phyloP scores from a whole-genome alignment of 768 basidiomycete species.

The Russula earlei region DNA sequence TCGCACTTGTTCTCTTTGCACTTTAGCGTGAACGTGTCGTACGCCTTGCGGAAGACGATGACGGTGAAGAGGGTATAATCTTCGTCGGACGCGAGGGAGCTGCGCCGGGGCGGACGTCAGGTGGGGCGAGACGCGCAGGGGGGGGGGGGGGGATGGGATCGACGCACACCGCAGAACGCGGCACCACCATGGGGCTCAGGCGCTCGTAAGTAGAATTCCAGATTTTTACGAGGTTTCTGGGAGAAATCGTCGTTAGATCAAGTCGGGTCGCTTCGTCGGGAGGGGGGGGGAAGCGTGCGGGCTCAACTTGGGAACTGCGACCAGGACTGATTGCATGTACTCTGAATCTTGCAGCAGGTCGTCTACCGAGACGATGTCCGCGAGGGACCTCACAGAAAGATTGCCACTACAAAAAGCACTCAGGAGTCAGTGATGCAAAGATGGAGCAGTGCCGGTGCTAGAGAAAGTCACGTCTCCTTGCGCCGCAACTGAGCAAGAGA shows the following conservation, averaged over 20 bases:
- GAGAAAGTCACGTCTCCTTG: slow-evolving; percentile 68
- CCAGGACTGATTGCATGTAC: slow-evolving; percentile 84
- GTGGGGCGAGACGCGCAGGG: too few relatives aligned
- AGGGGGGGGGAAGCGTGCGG: too few relatives aligned
- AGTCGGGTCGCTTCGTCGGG: too few relatives aligned
- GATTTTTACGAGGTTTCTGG: slow-evolving; percentile 73
- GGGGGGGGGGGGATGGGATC: background rate
- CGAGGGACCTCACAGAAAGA: slow-evolving; percentile 81
- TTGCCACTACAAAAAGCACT: slow-evolving; percentile 59
- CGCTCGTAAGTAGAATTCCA: slow-evolving; percentile 89
- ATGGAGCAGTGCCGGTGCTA: slow-evolving; percentile 12
- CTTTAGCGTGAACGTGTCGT: slow-evolving; percentile 89
- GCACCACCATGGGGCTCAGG: slow-evolving; percentile 82
- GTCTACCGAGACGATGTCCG: slow-evolving; percentile 72
- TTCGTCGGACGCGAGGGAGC: slow-evolving; percentile 72
- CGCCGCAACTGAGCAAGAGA: slow-evolving; percentile 86
- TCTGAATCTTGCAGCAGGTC: slow-evolving; percentile 86
- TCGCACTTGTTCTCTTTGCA: slow-evolving; percentile 87
- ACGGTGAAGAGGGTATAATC: slow-evolving; percentile 82
- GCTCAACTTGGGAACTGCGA: slow-evolving; percentile 97
- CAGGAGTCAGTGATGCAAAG: slow-evolving; percentile 13
- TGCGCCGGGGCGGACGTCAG: slow-evolving; percentile 28
- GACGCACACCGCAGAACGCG: slow-evolving; percentile 76
- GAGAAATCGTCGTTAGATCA: background rate
- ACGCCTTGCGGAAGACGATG: slow-evolving; percentile 82